Evolutionary conservation across 2,329 filamentous ascomycete species (phyloP).

Genomic region (Cladosporium phlei): DNA sequence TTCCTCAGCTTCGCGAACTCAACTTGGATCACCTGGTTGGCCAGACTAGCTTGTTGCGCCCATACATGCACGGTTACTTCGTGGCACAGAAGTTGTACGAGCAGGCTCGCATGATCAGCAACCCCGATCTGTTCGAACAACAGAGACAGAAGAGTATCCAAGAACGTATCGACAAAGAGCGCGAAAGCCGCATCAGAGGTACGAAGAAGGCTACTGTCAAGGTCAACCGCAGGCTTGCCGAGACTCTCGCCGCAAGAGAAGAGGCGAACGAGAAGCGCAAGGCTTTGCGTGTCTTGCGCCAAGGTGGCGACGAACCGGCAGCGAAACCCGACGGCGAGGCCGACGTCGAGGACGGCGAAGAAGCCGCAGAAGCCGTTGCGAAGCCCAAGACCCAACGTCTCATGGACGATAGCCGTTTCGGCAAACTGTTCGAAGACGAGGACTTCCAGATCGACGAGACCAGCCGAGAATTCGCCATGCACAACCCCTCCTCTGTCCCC

Average conservation of each 20-base stretch:
- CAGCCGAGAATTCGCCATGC: constrained; percentile 76
- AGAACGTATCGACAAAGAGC: constrained; percentile 93
- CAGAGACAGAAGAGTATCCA: constrained; percentile 86
- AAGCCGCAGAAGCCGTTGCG: constrained; percentile 26
- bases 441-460: constrained; percentile 90
- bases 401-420: constrained; percentile 81
- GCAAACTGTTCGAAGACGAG: constrained; percentile 82
- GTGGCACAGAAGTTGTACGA: constrained; percentile 93
- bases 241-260: constrained; percentile 61
- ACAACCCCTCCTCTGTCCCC: constrained; percentile 76
- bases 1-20: constrained; percentile 77
- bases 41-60: constrained; percentile 80
- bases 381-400: constrained; percentile 43
- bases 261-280: constrained; percentile 56
- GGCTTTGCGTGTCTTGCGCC: constrained; percentile 50
- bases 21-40: constrained; percentile 86
- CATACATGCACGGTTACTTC: constrained; percentile 99
- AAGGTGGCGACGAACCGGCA: constrained; percentile 50
- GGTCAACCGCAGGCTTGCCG: constrained; percentile 75
- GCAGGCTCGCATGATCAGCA: constrained; percentile 85
- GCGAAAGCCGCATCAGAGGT: constrained; percentile 88
- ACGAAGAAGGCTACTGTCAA: constrained; percentile 87
- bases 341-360: constrained; percentile 36
- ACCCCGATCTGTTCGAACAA: constrained; percentile 90
- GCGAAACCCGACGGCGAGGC: constrained; percentile 46